phyloP scores from a whole-genome alignment of 1,284 basidiomycete species.

The Heterobasidion parviporum region DNA sequence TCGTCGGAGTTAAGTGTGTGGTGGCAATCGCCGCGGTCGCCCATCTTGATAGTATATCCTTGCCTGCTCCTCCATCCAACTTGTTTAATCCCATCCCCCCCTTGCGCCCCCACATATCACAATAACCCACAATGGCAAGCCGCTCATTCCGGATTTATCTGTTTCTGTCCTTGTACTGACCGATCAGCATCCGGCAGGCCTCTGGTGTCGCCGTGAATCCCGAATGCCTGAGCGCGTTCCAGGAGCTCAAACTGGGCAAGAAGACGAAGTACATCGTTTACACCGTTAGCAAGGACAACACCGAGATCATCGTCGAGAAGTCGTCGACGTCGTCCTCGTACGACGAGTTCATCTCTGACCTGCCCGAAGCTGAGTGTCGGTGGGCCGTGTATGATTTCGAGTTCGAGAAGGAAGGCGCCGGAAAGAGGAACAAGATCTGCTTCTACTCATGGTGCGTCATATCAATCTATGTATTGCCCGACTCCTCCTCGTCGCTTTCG shows the following conservation, averaged over 20 bases:
- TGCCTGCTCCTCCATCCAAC: constrained; percentile 4
- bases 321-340: constrained; percentile 41
- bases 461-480: not conserved
- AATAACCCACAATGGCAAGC: not conserved
- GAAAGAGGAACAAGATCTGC: constrained; percentile 85
- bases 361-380: constrained; percentile 74
- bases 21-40: constrained; percentile 13
- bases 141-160: not conserved
- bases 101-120: constrained; percentile 9
- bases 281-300: constrained; percentile 56
- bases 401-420: constrained; percentile 73
- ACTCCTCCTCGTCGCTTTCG: not conserved
- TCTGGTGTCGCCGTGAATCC: constrained; percentile 68
- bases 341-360: constrained; percentile 69
- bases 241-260: constrained; percentile 79
- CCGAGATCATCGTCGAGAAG: constrained; percentile 75
- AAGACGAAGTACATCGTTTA: constrained; percentile 87
- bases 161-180: not conserved
- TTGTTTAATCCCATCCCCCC: constrained; percentile 6
- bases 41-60: constrained; percentile 10
- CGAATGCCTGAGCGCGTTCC: constrained; percentile 58
- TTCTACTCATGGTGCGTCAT: constrained; percentile 75
- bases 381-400: constrained; percentile 95
- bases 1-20: not conserved
- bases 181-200: constrained; percentile 3